A percentile compares a stretch with the other conserved stretches of the same genome.
Conservation (phyloP, 176 grass and related monocot genomes). For the Carex myosuroides region DNA sequence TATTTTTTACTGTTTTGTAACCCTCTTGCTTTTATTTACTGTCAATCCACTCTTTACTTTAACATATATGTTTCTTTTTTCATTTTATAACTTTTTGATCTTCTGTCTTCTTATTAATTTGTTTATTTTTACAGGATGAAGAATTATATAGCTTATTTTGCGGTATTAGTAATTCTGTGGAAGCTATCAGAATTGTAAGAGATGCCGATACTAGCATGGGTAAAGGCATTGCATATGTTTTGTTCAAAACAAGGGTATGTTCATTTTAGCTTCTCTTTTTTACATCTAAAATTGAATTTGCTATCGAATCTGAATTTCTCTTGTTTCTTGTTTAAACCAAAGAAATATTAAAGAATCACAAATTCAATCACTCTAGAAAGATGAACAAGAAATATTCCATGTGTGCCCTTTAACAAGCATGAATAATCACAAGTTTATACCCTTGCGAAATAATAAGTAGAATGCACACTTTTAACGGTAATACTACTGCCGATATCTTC, state of each 20-base stretch:
- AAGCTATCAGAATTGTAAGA: constrained; percentile 84
- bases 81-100: background rate
- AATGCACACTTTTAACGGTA: background rate
- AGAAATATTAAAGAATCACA: background rate
- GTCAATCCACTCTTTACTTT: background rate
- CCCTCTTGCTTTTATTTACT: background rate
- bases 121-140: constrained; percentile 60
- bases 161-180: constrained; percentile 46
- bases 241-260: constrained; percentile 95
- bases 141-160: constrained; percentile 84
- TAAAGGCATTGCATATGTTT: constrained; percentile 87
- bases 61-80: background rate
- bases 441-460: background rate
- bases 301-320: background rate
- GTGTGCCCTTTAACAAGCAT: background rate
- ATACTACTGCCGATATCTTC: background rate
- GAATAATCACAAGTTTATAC: background rate
- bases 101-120: background rate
- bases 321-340: background rate
- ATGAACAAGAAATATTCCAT: background rate
- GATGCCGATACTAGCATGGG: constrained; percentile 73
- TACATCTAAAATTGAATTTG: background rate
- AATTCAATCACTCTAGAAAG: background rate
- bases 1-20: background rate
- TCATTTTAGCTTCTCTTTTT: constrained; percentile 9